phyloP scores from a whole-genome alignment of 2,329 filamentous ascomycete genomes.

The Colletotrichum salicis region DNA sequence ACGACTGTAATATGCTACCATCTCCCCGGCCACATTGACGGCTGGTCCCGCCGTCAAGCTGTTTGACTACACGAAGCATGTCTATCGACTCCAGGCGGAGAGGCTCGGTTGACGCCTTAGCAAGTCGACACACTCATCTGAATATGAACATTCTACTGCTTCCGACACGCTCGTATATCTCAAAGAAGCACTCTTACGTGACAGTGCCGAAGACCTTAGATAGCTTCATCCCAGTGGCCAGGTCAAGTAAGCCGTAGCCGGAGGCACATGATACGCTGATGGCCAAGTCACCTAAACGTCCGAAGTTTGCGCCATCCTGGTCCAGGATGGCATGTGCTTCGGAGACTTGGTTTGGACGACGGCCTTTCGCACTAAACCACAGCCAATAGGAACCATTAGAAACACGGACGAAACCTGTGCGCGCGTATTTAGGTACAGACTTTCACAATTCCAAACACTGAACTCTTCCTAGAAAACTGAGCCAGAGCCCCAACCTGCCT shows the following conservation, averaged over 20 bases:
- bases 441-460: slow-evolving; percentile 38
- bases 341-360: slow-evolving; percentile 44
- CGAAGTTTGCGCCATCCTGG: slow-evolving; percentile 41
- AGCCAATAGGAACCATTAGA: slow-evolving; percentile 42
- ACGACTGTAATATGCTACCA: too few species aligned
- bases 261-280: slow-evolving; percentile 46
- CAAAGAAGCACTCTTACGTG: slow-evolving; percentile 38
- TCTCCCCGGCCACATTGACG: too few species aligned
- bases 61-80: too few species aligned
- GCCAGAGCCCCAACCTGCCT: slow-evolving; percentile 40
- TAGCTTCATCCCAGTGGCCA: slow-evolving; percentile 44
- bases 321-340: slow-evolving; percentile 39
- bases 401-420: slow-evolving; percentile 39
- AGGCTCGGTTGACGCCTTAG: too few species aligned
- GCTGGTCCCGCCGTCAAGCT: too few species aligned
- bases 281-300: slow-evolving; percentile 44
- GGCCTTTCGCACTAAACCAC: slow-evolving; percentile 43
- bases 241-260: slow-evolving; percentile 46
- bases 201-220: slow-evolving; percentile 31
- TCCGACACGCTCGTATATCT: slow-evolving; percentile 40
- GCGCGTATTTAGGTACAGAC: slow-evolving; percentile 35
- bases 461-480: slow-evolving; percentile 40
- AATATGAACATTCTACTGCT: slow-evolving; percentile 37
- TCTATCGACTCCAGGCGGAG: too few species aligned
- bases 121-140: too few species aligned